A percentile compares a stretch with the other conserved stretches of the same genome.
These are phyloP conservation scores for Botrytis hyacinthi DNA, from an alignment of 2,329 filamentous ascomycete genomes.

Conservation along the genomic window DNA sequence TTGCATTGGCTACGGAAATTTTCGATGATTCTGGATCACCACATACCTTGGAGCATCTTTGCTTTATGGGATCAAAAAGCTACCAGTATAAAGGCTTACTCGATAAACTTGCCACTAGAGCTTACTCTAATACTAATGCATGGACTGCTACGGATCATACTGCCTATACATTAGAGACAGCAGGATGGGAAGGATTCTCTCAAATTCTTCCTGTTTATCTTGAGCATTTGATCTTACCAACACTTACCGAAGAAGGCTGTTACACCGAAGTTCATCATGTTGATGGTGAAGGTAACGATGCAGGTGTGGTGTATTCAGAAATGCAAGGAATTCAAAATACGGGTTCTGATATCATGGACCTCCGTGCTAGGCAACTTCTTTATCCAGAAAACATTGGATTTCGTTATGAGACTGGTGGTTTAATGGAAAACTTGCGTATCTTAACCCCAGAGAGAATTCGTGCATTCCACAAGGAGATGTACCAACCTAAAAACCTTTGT, in stretches of 20 bases:
- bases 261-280: slow-evolving; percentile 96
- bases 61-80: slow-evolving; percentile 88
- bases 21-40: slow-evolving; percentile 94
- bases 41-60: slow-evolving; percentile 77
- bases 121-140: slow-evolving; percentile 92
- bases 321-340: slow-evolving; percentile 96
- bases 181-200: slow-evolving; percentile 95
- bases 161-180: slow-evolving; percentile 90
- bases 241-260: slow-evolving; percentile 87
- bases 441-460: slow-evolving; percentile 87
- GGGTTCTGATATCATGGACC: slow-evolving; percentile 80
- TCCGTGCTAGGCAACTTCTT: slow-evolving; percentile 73
- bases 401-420: slow-evolving; percentile 95
- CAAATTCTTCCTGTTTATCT: slow-evolving; percentile 93
- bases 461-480: slow-evolving; percentile 95
- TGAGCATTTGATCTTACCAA: slow-evolving; percentile 89
- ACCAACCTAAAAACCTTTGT: slow-evolving; percentile 93
- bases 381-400: slow-evolving; percentile 92
- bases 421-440: slow-evolving; percentile 87
- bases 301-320: slow-evolving; percentile 95
- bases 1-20: slow-evolving; percentile 94
- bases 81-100: slow-evolving; percentile 94
- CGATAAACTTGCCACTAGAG: slow-evolving; percentile 88
- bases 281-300: slow-evolving; percentile 90
- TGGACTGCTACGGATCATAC: slow-evolving; percentile 98